These are phyloP conservation scores for Astrothelium subdiscretum DNA, from an alignment of 495 filamentous ascomycete species.

Conservation along the genomic window DNA sequence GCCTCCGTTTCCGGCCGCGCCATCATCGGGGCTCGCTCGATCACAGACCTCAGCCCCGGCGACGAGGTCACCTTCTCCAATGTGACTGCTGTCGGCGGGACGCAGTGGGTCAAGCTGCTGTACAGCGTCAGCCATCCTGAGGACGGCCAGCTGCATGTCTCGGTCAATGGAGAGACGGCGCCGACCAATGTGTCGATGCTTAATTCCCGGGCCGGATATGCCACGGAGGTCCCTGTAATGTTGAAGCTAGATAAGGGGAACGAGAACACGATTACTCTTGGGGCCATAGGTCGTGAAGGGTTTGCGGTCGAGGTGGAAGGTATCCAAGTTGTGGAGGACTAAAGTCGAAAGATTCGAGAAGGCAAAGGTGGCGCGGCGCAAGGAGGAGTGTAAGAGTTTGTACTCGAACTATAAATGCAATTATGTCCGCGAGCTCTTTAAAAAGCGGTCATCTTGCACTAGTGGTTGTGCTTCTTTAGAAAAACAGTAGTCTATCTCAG, in stretches of 20 bases:
- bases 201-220: slow-evolving; percentile 33
- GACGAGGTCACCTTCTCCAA: slow-evolving; percentile 30
- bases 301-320: slow-evolving; percentile 5
- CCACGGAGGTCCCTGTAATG: slow-evolving; percentile 28
- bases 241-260: slow-evolving; percentile 26
- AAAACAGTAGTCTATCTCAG: too few species aligned
- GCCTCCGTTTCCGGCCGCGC: background rate
- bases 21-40: background rate
- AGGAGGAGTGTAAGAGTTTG: too few species aligned
- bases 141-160: slow-evolving; percentile 30
- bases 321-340: slow-evolving; percentile 11
- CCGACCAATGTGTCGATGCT: slow-evolving; percentile 29
- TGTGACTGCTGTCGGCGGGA: slow-evolving; percentile 29
- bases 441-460: too few species aligned
- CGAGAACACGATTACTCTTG: slow-evolving; percentile 31
- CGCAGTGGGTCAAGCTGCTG: slow-evolving; percentile 34
- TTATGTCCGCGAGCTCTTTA: too few species aligned
- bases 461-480: too few species aligned
- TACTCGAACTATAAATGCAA: too few species aligned
- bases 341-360: background rate
- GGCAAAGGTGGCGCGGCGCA: too few species aligned
- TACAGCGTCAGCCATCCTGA: slow-evolving; percentile 26
- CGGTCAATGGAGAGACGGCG: slow-evolving; percentile 28
- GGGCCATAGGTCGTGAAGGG: slow-evolving; percentile 24
- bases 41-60: slow-evolving; percentile 9